Percentiles rank a stretch among this genome's conserved stretches.
These are phyloP conservation scores for Boletus rufocinnamomeus DNA, from an alignment of 768 basidiomycete genomes.

Conservation along the genomic window DNA sequence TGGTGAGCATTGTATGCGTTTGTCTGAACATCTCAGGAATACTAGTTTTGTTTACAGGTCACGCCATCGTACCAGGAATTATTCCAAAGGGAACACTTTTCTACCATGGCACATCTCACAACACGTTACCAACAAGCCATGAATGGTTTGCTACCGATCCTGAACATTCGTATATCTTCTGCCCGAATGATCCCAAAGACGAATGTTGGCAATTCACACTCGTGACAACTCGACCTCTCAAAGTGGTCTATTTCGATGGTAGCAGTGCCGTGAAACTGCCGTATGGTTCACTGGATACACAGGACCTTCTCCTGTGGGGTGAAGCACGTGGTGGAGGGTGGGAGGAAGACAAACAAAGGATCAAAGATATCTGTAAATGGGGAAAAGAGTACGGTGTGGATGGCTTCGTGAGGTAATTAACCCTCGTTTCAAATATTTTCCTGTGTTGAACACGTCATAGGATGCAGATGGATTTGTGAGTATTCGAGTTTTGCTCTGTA, in stretches of 20 bases:
- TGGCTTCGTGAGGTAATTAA: constrained; percentile 35
- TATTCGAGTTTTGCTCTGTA: neutral
- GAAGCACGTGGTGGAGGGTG: constrained; percentile 18
- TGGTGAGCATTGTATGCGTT: constrained; percentile 16
- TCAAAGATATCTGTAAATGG: constrained; percentile 37
- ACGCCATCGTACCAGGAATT: constrained; percentile 29
- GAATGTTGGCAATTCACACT: constrained; percentile 36
- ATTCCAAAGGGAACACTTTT: constrained; percentile 37
- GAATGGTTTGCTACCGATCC: constrained; percentile 38
- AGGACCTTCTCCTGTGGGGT: constrained; percentile 40
- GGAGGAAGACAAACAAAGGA: constrained; percentile 28
- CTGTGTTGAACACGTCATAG: constrained; percentile 23
- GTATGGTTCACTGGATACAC: constrained; percentile 34
- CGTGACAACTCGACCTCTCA: constrained; percentile 29
- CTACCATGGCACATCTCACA: constrained; percentile 31
- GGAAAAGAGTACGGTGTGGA: constrained; percentile 34
- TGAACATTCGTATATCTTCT: constrained; percentile 42
- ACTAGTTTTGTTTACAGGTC: constrained; percentile 3
- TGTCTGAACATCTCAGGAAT: neutral
- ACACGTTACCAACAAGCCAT: constrained; percentile 22
- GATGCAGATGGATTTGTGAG: constrained; percentile 50
- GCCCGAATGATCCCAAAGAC: constrained; percentile 14
- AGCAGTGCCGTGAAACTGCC: constrained; percentile 10
- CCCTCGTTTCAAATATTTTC: constrained; percentile 23
- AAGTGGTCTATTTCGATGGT: constrained; percentile 35